Conservation (phyloP, 2,329 filamentous ascomycete species). For the Scopulariopsis brevicaulis region DNA sequence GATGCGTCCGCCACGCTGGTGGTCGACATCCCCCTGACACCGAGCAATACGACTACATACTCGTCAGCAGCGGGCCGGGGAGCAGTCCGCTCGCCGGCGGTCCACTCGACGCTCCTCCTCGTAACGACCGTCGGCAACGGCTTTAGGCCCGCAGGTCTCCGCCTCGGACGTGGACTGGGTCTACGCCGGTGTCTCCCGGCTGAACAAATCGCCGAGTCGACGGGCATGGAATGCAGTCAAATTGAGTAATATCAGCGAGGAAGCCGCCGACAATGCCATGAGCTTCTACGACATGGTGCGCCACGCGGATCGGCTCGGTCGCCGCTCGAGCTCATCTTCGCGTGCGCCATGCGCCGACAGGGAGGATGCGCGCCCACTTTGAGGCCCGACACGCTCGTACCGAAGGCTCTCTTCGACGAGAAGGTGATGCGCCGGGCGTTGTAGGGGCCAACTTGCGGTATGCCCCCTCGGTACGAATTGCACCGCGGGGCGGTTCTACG, state of each 20-base stretch:
- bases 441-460: constrained; percentile 14
- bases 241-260: constrained; percentile 14
- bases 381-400: constrained; percentile 4
- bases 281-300: constrained; percentile 9
- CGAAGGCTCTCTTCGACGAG: constrained; percentile 7
- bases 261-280: constrained; percentile 5
- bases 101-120: constrained; percentile 46
- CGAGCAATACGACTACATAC: constrained; percentile 39
- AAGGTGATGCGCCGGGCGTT: constrained; percentile 13
- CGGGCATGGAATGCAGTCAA: neutral
- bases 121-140: constrained; percentile 50
- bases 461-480: neutral
- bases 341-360: constrained; percentile 7
- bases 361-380: constrained; percentile 5
- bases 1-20: constrained; percentile 1
- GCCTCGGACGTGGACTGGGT: neutral
- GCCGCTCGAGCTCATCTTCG: constrained; percentile 6
- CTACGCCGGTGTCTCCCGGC: constrained; percentile 24
- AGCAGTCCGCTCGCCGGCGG: constrained; percentile 48
- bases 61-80: constrained; percentile 51
- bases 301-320: neutral
- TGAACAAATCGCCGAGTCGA: constrained; percentile 18
- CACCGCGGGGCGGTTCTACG: constrained; percentile 7
- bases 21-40: neutral
- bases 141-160: neutral